phyloP scores from a whole-genome alignment of 2,329 filamentous ascomycete genomes.

The Fusarium nisikadoi region DNA sequence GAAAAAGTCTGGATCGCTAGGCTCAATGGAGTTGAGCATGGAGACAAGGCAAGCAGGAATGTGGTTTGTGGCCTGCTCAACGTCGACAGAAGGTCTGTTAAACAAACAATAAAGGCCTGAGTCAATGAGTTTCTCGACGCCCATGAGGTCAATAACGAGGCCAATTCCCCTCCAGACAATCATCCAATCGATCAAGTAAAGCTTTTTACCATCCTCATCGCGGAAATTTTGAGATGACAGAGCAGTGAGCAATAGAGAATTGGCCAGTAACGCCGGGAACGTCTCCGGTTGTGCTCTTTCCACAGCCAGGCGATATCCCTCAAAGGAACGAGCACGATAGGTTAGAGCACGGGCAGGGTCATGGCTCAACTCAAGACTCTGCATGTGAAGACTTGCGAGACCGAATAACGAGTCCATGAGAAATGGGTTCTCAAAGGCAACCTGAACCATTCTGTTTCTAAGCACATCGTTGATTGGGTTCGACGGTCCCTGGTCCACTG shows the following conservation, averaged over 20 bases:
- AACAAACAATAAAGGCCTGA: constrained; percentile 61
- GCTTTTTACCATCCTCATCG: constrained; percentile 55
- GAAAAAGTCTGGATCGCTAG: constrained; percentile 55
- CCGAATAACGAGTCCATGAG: constrained; percentile 66
- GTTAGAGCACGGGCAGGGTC: constrained; percentile 52
- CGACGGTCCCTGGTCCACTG: constrained; percentile 50
- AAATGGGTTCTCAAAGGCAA: constrained; percentile 63
- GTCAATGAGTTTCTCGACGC: constrained; percentile 43
- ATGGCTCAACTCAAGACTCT: constrained; percentile 53
- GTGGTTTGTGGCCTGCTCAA: constrained; percentile 52
- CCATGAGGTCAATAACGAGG: constrained; percentile 56
- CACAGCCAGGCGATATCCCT: constrained; percentile 64
- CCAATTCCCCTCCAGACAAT: constrained; percentile 64
- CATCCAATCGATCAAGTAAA: constrained; percentile 68
- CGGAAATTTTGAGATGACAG: constrained; percentile 63
- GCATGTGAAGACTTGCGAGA: constrained; percentile 61
- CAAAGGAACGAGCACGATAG: constrained; percentile 62
- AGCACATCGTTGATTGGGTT: constrained; percentile 56
- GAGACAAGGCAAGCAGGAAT: constrained; percentile 61
- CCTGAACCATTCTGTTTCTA: constrained; percentile 58
- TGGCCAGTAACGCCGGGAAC: constrained; percentile 62
- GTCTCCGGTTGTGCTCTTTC: constrained; percentile 57
- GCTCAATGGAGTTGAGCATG: constrained; percentile 59
- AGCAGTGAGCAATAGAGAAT: constrained; percentile 62
- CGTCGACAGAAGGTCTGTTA: constrained; percentile 59